phyloP scores from a whole-genome alignment of 2,329 filamentous ascomycete species.

The Claviceps africana region DNA sequence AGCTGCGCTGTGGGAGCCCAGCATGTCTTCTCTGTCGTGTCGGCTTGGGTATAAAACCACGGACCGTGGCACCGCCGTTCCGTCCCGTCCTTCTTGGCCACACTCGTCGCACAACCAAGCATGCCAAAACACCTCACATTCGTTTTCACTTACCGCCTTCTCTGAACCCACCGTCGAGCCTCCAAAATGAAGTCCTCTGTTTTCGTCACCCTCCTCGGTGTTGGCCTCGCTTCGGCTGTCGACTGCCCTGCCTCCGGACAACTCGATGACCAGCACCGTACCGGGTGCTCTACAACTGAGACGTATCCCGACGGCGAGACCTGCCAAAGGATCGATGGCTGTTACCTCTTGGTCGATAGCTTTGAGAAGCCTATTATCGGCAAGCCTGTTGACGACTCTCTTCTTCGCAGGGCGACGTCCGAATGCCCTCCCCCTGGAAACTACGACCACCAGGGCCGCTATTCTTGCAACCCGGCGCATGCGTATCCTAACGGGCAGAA shows the following conservation, averaged over 20 bases:
- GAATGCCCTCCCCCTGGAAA: too few relatives aligned
- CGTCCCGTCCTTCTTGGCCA: too few relatives aligned
- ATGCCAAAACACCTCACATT: neutral
- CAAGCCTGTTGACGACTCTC: too few relatives aligned
- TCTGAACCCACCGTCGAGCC: neutral
- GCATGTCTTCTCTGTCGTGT: neutral
- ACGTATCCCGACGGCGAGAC: too few relatives aligned
- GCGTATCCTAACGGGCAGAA: conserved; percentile 6
- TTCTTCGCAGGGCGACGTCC: too few relatives aligned
- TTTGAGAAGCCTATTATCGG: too few relatives aligned
- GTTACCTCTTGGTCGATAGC: too few relatives aligned
- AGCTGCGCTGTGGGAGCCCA: neutral
- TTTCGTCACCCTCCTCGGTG: neutral
- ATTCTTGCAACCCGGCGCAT: conserved; percentile 8
- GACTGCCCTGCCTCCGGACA: conserved; percentile 7
- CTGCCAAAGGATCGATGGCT: too few relatives aligned
- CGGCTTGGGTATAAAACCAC: neutral
- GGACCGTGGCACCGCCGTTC: neutral
- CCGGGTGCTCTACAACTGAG: too few relatives aligned
- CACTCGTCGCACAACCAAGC: neutral
- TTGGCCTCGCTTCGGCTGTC: neutral
- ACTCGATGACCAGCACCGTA: too few relatives aligned
- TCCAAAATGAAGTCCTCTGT: neutral
- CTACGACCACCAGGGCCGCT: conserved; percentile 6
- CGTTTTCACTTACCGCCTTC: neutral